Evolutionary conservation across 208 protist species (phyloP).

Genomic region (Trypanosoma brucei): DNA sequence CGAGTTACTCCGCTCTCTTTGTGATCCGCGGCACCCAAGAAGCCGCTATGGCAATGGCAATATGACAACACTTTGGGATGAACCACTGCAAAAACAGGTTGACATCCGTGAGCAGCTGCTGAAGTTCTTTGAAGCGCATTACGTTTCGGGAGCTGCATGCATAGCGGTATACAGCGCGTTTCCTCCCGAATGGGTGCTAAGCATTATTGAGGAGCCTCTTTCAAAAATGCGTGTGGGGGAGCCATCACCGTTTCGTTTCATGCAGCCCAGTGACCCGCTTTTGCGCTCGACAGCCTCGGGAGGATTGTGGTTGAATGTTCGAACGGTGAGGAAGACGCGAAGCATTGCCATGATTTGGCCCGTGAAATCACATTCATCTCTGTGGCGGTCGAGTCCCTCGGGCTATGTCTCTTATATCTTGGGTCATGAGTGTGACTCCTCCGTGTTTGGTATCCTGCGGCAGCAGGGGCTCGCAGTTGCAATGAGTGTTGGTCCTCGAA

Average conservation of each 20-base stretch:
- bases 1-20: slow-evolving; percentile 58
- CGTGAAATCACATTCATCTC: slow-evolving; percentile 28
- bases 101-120: slow-evolving; percentile 62
- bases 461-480: slow-evolving; percentile 48
- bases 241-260: slow-evolving; percentile 25
- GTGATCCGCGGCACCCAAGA: slow-evolving; percentile 60
- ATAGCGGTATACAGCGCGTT: slow-evolving; percentile 43
- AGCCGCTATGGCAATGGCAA: slow-evolving; percentile 89
- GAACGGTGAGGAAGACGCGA: slow-evolving; percentile 50
- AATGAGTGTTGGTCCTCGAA: slow-evolving; percentile 60
- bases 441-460: slow-evolving; percentile 83
- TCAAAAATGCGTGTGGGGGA: slow-evolving; percentile 33
- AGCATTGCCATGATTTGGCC: slow-evolving; percentile 56
- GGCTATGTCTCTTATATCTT: slow-evolving; percentile 86
- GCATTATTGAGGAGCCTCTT: slow-evolving; percentile 39
- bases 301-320: slow-evolving; percentile 54
- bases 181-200: slow-evolving; percentile 33
- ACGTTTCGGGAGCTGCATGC: slow-evolving; percentile 50
- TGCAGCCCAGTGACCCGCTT: slow-evolving; percentile 22
- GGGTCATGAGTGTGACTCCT: slow-evolving; percentile 91
- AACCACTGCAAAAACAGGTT: slow-evolving; percentile 40
- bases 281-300: slow-evolving; percentile 11
- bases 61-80: slow-evolving; percentile 65
- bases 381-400: slow-evolving; percentile 56
- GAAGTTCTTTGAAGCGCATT: slow-evolving; percentile 66